Conservation (phyloP, 768 basidiomycete species). For the Lactarius akahatsu region DNA sequence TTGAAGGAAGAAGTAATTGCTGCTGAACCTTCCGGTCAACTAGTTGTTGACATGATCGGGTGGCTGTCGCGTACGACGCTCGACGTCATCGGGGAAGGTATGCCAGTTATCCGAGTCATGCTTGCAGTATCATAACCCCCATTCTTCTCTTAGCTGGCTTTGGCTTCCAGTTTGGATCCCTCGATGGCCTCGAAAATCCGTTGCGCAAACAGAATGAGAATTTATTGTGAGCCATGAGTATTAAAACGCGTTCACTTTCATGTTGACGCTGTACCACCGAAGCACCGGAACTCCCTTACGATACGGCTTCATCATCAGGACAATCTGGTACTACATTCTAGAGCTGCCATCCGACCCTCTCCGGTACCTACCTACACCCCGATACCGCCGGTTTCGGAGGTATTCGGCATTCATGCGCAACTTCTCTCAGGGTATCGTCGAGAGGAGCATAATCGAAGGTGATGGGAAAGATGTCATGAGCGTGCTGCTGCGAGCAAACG, state of each 20-base stretch:
- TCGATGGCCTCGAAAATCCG: constrained; percentile 30
- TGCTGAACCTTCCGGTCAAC: background rate
- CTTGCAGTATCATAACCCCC: background rate
- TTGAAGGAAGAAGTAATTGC: constrained; percentile 30
- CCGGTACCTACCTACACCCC: constrained; percentile 24
- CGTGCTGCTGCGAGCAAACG: constrained; percentile 30
- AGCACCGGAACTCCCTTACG: constrained; percentile 4
- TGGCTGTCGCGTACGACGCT: constrained; percentile 33
- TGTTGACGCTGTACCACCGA: background rate
- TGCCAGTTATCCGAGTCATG: background rate
- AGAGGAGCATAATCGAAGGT: constrained; percentile 17
- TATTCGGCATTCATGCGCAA: constrained; percentile 16
- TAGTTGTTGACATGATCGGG: constrained; percentile 22
- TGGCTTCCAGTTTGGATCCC: constrained; percentile 31
- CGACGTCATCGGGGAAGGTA: constrained; percentile 34
- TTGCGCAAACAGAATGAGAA: constrained; percentile 31
- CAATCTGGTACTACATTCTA: constrained; percentile 26
- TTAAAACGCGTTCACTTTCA: background rate
- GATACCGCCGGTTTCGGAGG: constrained; percentile 22
- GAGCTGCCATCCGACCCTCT: constrained; percentile 15
- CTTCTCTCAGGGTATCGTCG: constrained; percentile 18
- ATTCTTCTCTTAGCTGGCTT: constrained; percentile 29
- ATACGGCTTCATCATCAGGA: constrained; percentile 18
- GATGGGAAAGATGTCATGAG: constrained; percentile 30
- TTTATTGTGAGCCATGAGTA: constrained; percentile 29